Conservation (phyloP, 2,329 filamentous ascomycete species). For the Tolypocladium amazonense region DNA sequence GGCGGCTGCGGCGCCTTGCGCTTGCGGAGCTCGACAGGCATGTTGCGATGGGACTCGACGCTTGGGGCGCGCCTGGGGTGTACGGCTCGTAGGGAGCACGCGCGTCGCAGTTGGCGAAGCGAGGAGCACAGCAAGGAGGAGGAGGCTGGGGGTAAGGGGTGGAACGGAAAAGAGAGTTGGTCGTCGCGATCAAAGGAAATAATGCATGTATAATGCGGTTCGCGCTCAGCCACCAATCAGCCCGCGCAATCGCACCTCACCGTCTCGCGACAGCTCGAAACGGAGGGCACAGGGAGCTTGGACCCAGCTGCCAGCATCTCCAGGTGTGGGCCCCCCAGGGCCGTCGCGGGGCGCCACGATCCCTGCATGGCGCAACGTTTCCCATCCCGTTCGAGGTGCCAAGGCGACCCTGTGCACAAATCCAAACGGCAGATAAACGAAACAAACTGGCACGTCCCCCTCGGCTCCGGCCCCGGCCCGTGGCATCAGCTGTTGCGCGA, state of each 20-base stretch:
- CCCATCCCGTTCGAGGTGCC: neutral
- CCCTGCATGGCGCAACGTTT: neutral
- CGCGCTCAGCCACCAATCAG: neutral
- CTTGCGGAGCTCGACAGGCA: constrained; percentile 51
- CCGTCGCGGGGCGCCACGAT: neutral
- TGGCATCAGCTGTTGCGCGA: neutral
- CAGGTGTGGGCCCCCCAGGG: neutral
- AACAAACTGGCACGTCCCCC: neutral
- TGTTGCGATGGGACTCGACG: constrained; percentile 26
- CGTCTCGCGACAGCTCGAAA: neutral
- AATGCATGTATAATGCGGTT: neutral
- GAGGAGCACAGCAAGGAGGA: neutral
- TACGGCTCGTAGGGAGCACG: neutral
- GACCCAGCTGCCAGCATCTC: neutral
- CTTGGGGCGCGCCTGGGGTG: neutral
- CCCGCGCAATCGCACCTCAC: neutral
- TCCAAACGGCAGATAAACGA: neutral
- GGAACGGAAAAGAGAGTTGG: neutral
- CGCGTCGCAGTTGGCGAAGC: neutral
- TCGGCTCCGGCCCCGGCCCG: neutral
- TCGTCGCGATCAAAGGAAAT: neutral
- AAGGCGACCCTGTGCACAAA: neutral
- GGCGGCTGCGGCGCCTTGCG: constrained; percentile 44
- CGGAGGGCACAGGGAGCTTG: neutral
- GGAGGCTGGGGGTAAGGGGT: neutral